Evolutionary conservation across 1,139 yeast species (phyloP), one percentile per base, ranked within the genome.

Genomic region (Zygosaccharomyces pseudobailii): DNA sequence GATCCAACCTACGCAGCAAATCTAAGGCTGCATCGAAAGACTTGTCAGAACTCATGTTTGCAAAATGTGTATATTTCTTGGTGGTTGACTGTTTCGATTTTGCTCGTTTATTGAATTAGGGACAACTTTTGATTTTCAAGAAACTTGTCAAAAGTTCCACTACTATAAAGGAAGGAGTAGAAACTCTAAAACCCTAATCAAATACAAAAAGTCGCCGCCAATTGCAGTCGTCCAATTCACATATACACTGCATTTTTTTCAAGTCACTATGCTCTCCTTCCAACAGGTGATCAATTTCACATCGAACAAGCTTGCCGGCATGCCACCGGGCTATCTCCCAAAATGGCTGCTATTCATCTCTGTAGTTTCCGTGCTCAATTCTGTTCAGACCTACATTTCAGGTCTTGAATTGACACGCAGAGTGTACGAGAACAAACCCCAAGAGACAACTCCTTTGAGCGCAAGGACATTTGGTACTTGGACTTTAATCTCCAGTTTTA

Each of bases 381-480:
- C 97, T 0, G 71, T 79, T 21, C 98, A 92, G 70, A 83, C 95
- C n/a, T 92, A 89, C 66, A 66, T 79, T 43, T 78, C 87, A 32
- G 92, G 88, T 44, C 74, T 86, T 40, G 71, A 75, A 19, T 73
- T 90, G 50, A 87, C 97, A 6, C 81, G 84, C 58, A 75, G 82
- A 57, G 97, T 92, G 6, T 92, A 92, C 64, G 84, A 79, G 40
- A 74, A 71, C 47, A 74, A 82, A 47, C 88, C 94, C 13, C 55
- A 68, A 2, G 77, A 82, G 61, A 79, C 90, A 19, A 87, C 96
- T 0, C 72, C 76, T 5, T 74, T 92, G 57, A 82, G 95, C 57
- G 96, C 97, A 7, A 78, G 98, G 60, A 92, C 98, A 0, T 92
- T 92, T 67, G 98, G 98, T 27, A 92, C 98, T 1, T 92, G 98